phyloP scores from a whole-genome alignment of 768 basidiomycete species.

The Lanmaoa rubissima region DNA sequence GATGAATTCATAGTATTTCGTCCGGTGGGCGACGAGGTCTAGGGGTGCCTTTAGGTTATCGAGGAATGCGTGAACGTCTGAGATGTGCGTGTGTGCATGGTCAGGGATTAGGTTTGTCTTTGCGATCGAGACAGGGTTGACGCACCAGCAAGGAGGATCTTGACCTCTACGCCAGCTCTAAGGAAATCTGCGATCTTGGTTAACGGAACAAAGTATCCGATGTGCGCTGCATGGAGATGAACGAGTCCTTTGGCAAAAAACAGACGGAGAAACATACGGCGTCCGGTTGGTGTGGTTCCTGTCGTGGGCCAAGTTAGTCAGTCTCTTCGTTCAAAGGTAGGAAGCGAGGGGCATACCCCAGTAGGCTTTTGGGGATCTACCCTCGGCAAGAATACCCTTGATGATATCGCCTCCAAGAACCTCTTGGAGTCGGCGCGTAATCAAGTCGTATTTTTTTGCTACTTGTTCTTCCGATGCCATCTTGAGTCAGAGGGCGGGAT shows the following conservation, averaged over 20 bases:
- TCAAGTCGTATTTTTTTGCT: conserved; percentile 67
- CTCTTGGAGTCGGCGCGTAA: conserved; percentile 84
- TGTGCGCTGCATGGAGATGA: conserved; percentile 63
- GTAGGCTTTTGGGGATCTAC: conserved; percentile 78
- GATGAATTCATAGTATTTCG: conserved; percentile 85
- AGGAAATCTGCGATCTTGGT: conserved; percentile 97
- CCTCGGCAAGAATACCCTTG: conserved; percentile 76
- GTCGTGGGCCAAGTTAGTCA: conserved; percentile 2
- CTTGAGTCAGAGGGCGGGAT: background rate
- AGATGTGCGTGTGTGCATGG: background rate
- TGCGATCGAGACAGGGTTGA: background rate
- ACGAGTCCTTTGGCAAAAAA: background rate
- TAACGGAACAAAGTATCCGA: conserved; percentile 95
- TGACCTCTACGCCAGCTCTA: conserved; percentile 87
- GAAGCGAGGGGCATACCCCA: conserved; percentile 63
- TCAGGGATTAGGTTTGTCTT: background rate
- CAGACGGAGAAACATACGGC: conserved; percentile 60
- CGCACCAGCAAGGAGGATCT: conserved; percentile 75
- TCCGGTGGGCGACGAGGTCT: conserved; percentile 84
- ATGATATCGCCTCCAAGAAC: conserved; percentile 84
- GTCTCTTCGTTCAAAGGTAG: background rate
- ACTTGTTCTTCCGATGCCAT: conserved; percentile 35
- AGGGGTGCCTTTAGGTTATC: conserved; percentile 96
- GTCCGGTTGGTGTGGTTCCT: conserved; percentile 93
- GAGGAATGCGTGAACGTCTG: conserved; percentile 95